A percentile compares a stretch with the other conserved stretches of the same genome.
Conservation (phyloP, 768 basidiomycete species). For the Leccinum pellstonianum region DNA sequence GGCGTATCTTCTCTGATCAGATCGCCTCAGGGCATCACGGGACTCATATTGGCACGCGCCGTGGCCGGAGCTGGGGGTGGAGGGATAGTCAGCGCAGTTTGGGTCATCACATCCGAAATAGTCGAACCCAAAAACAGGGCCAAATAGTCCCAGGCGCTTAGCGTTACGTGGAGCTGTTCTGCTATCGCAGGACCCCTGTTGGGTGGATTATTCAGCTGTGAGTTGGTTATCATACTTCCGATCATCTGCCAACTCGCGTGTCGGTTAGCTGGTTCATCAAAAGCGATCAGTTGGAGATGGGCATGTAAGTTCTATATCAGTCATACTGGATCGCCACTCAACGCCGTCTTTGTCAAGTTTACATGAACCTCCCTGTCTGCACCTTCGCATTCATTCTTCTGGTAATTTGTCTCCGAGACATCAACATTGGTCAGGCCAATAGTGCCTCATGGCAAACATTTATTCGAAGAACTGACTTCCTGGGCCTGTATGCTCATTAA, state of each 20-base stretch:
- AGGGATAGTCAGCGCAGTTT: conserved; percentile 81
- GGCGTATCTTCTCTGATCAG: conserved; percentile 17
- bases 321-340: conserved; percentile 17
- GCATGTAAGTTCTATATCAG: conserved; percentile 57
- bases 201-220: conserved; percentile 81
- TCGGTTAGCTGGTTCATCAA: conserved; percentile 30
- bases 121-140: conserved; percentile 68
- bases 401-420: conserved; percentile 54
- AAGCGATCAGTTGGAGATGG: conserved; percentile 71
- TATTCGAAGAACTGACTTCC: conserved; percentile 64
- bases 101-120: conserved; percentile 85
- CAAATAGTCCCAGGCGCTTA: conserved; percentile 84
- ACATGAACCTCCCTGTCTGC: conserved; percentile 79
- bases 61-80: conserved; percentile 82
- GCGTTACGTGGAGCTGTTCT: conserved; percentile 84
- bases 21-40: conserved; percentile 40
- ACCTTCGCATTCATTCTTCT: conserved; percentile 58
- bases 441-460: conserved; percentile 59
- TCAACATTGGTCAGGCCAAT: conserved; percentile 45
- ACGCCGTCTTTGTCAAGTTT: conserved; percentile 49
- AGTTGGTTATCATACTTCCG: conserved; percentile 27
- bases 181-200: conserved; percentile 80
- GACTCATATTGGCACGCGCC: conserved; percentile 66
- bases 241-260: conserved; percentile 19
- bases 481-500: conserved; percentile 61